phyloP scores from a whole-genome alignment of 2,329 filamentous ascomycete genomes.

The Sphaerulina vaccinii region DNA sequence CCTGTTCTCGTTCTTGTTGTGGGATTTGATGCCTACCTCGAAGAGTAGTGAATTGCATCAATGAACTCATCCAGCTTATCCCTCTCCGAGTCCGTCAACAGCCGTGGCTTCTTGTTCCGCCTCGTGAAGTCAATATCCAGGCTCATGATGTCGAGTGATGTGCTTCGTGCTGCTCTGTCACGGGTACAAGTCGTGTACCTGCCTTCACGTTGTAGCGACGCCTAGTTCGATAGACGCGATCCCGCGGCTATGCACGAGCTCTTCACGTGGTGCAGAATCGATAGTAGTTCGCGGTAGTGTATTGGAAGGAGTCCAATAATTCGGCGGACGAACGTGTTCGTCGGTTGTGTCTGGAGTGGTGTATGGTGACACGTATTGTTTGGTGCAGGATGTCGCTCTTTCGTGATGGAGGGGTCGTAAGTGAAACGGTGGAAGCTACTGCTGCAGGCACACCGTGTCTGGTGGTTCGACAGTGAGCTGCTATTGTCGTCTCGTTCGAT shows the following conservation, averaged over 20 bases:
- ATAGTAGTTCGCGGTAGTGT: not conserved
- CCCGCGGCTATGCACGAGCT: not conserved
- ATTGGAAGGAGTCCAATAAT: not conserved
- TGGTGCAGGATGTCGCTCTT: not conserved
- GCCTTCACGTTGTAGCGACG: not conserved
- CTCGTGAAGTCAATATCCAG: slow-evolving; percentile 75
- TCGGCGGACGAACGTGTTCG: not conserved
- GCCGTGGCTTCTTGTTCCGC: slow-evolving; percentile 82
- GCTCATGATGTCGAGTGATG: slow-evolving; percentile 17
- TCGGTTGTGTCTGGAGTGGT: not conserved
- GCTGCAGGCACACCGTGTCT: slow-evolving; percentile 9
- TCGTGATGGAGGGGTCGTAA: not conserved
- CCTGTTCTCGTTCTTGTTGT: not conserved
- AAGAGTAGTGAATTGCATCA: slow-evolving; percentile 92
- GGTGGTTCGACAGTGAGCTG: not conserved
- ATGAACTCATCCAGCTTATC: slow-evolving; percentile 85
- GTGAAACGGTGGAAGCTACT: slow-evolving; percentile 8
- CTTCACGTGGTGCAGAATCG: not conserved
- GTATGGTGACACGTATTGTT: not conserved
- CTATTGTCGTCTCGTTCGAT: not conserved
- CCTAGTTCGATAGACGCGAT: not conserved
- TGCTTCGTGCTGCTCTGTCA: not conserved
- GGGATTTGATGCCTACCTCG: slow-evolving; percentile 60
- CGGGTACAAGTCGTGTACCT: not conserved
- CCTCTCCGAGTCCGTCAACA: slow-evolving; percentile 76